Conservation (phyloP, 257 asterid species). For the Solanum virginianum region DNA sequence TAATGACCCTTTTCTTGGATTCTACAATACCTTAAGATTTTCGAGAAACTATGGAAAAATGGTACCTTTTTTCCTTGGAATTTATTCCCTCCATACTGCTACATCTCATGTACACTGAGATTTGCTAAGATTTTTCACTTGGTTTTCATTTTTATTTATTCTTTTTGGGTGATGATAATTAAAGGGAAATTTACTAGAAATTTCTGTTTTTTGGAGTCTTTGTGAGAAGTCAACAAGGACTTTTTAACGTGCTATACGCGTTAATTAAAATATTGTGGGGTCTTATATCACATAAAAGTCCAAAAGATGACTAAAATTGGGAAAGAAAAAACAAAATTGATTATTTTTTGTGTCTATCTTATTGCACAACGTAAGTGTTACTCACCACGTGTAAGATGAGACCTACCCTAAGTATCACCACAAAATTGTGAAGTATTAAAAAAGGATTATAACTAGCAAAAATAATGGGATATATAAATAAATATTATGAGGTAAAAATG, state of each 20-base stretch:
- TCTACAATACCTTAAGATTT: background rate
- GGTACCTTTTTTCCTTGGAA: background rate
- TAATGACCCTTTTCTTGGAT: background rate
- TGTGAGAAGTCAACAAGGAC: conserved; percentile 15
- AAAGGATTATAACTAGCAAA: background rate
- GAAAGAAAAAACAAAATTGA: background rate
- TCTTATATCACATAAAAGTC: background rate
- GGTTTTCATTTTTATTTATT: background rate
- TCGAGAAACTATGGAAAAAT: background rate
- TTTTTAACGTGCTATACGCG: conserved; percentile 4
- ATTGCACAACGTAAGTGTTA: background rate
- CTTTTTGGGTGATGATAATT: background rate
- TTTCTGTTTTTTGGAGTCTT: background rate
- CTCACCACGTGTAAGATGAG: background rate
- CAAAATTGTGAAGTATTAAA: background rate
- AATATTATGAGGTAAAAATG: too few species aligned
- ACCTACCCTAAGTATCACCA: background rate
- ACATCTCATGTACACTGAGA: background rate
- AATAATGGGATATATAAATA: too few species aligned
- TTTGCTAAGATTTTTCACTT: background rate
- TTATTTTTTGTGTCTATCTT: background rate
- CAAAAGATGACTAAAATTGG: background rate
- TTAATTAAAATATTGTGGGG: conserved; percentile 18
- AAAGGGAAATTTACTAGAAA: conserved; percentile 3
- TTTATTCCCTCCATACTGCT: background rate